phyloP scores from a whole-genome alignment of 345 rosid genomes.

The Salix suchowensis region DNA sequence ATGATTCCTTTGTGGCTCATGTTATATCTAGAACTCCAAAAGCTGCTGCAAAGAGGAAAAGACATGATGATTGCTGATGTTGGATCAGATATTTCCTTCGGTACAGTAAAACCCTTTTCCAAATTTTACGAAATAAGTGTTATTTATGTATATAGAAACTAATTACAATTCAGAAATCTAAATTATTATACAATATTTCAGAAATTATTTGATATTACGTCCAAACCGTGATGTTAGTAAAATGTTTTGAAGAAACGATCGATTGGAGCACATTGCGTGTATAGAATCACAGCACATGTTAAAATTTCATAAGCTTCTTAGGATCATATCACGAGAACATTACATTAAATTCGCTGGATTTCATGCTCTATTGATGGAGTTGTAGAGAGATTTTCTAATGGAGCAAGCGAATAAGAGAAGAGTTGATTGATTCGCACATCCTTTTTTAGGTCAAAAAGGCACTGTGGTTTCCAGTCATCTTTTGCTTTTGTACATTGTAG shows the following conservation, averaged over 20 bases:
- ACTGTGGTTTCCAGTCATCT: slow-evolving; percentile 1
- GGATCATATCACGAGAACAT: no score
- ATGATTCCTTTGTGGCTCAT: slow-evolving; percentile 43
- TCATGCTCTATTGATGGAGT: no score
- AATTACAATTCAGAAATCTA: no score
- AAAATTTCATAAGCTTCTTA: no score
- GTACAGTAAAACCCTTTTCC: neutral
- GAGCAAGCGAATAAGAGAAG: neutral
- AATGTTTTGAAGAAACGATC: no score
- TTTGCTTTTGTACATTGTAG: slow-evolving; percentile 26
- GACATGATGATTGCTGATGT: slow-evolving; percentile 51
- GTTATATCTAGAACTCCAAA: slow-evolving; percentile 50
- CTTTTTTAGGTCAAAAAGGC: slow-evolving; percentile 18
- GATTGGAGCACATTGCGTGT: no score
- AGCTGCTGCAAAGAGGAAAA: slow-evolving; percentile 39
- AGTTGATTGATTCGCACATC: neutral
- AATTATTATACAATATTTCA: no score
- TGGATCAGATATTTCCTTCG: slow-evolving; percentile 27
- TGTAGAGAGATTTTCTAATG: neutral
- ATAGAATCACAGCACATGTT: no score
- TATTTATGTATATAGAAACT: neutral
- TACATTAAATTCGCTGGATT: neutral
- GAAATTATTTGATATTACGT: no score
- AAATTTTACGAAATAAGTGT: neutral
- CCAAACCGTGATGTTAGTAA: no score